phyloP scores from a whole-genome alignment of 2,329 filamentous ascomycete genomes.

The Epichloe sibirici region DNA sequence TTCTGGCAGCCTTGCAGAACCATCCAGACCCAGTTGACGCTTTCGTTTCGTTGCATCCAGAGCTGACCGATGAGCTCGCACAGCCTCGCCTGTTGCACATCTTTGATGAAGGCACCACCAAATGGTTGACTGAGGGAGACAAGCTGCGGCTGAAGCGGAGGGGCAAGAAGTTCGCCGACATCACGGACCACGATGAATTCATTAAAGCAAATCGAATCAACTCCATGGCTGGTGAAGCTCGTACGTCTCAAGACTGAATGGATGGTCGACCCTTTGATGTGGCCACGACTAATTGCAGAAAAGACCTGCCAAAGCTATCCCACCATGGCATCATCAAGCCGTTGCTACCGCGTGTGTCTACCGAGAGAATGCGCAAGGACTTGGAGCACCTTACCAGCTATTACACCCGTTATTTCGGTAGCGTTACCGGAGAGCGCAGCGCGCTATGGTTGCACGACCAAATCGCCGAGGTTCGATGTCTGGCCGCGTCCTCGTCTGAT shows the following conservation, averaged over 20 bases:
- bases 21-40: slow-evolving; percentile 20
- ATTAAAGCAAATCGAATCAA: slow-evolving; percentile 14
- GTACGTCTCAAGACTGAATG: background rate
- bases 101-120: slow-evolving; percentile 44
- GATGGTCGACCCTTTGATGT: background rate
- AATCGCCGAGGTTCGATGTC: slow-evolving; percentile 16
- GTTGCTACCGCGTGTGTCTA: slow-evolving; percentile 46
- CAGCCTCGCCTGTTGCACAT: slow-evolving; percentile 51
- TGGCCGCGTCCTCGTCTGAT: background rate
- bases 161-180: slow-evolving; percentile 61
- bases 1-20: slow-evolving; percentile 13
- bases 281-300: background rate
- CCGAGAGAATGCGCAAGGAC: slow-evolving; percentile 51
- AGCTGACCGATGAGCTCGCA: slow-evolving; percentile 13
- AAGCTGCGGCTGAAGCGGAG: slow-evolving; percentile 57
- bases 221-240: slow-evolving; percentile 11
- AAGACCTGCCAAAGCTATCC: slow-evolving; percentile 22
- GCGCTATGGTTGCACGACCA: slow-evolving; percentile 24
- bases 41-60: slow-evolving; percentile 14
- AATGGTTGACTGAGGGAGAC: slow-evolving; percentile 61
- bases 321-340: slow-evolving; percentile 44
- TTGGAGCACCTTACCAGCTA: slow-evolving; percentile 49
- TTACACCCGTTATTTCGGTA: slow-evolving; percentile 46
- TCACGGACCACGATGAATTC: slow-evolving; percentile 50
- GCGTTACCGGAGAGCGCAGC: slow-evolving; percentile 19